These are phyloP conservation scores for Suillus weaverae DNA, from an alignment of 768 basidiomycete genomes.

Conservation along the genomic window DNA sequence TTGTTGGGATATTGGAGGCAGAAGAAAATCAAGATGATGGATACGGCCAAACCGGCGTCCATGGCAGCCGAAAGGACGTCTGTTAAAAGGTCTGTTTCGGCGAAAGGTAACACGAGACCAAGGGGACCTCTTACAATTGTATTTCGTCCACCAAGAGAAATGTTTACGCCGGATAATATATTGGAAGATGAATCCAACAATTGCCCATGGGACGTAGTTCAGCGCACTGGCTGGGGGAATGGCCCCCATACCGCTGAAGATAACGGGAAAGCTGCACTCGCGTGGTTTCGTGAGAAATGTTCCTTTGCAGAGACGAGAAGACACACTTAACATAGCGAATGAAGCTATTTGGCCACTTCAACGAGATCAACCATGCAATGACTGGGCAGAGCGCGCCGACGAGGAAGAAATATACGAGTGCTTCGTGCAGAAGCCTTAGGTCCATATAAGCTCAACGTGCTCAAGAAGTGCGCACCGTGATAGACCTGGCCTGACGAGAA, in stretches of 20 bases:
- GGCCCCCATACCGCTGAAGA: constrained; percentile 56
- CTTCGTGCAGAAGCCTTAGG: constrained; percentile 10
- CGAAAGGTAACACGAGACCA: background rate
- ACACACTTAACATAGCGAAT: constrained; percentile 65
- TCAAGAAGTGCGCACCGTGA: constrained; percentile 33
- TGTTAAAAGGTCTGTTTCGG: constrained; percentile 11
- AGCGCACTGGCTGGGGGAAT: constrained; percentile 68
- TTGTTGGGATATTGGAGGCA: constrained; percentile 62
- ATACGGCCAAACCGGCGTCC: constrained; percentile 67
- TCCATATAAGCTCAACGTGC: background rate
- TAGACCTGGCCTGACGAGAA: constrained; percentile 69
- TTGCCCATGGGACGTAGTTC: constrained; percentile 68
- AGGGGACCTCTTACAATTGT: constrained; percentile 32
- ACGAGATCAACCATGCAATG: constrained; percentile 51
- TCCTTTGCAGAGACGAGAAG: background rate
- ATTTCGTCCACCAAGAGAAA: constrained; percentile 71
- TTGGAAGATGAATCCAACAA: constrained; percentile 67
- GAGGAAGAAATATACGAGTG: constrained; percentile 76
- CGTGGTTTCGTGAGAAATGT: background rate
- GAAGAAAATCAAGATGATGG: constrained; percentile 59
- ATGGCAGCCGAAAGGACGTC: constrained; percentile 72
- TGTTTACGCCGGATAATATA: constrained; percentile 57
- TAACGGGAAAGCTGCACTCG: constrained; percentile 40
- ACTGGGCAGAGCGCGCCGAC: constrained; percentile 65
- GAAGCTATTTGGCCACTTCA: constrained; percentile 62